Conservation (phyloP, 2,329 filamentous ascomycete genomes). For the Lachnellula arida region DNA sequence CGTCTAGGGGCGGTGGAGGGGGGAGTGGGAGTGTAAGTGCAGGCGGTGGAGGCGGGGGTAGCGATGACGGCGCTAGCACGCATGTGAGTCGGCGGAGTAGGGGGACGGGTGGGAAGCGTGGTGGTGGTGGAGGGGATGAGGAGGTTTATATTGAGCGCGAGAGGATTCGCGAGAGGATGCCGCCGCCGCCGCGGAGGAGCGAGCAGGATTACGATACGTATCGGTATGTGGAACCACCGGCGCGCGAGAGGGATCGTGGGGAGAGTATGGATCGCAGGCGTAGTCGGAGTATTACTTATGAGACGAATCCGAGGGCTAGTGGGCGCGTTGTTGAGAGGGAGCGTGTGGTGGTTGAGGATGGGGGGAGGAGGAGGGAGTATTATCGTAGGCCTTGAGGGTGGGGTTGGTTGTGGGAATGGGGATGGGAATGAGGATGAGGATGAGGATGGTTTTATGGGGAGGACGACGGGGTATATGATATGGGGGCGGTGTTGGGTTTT, state of each 20-base stretch:
- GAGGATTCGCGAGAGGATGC: conserved; percentile 14
- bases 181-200: neutral
- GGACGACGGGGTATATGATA: neutral
- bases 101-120: conserved; percentile 1
- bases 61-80: conserved; percentile 9
- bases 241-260: conserved; percentile 7
- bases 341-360: conserved; percentile 25
- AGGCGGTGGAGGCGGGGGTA: conserved; percentile 19
- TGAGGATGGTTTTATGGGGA: neutral
- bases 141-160: conserved; percentile 28
- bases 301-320: conserved; percentile 17
- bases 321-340: conserved; percentile 22
- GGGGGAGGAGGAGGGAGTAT: conserved; percentile 27
- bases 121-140: conserved; percentile 13
- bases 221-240: conserved; percentile 21
- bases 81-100: conserved; percentile 1
- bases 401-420: neutral
- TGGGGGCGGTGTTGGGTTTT: neutral
- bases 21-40: too few species aligned
- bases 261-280: conserved; percentile 9
- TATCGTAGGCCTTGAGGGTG: conserved; percentile 16
- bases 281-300: conserved; percentile 24
- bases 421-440: too few species aligned
- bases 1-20: too few species aligned
- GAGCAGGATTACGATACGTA: conserved; percentile 19